A percentile compares a stretch with the other conserved stretches of the same genome.
phyloP scores from a whole-genome alignment of 768 basidiomycete species.

The Antrodiella citrinella region DNA sequence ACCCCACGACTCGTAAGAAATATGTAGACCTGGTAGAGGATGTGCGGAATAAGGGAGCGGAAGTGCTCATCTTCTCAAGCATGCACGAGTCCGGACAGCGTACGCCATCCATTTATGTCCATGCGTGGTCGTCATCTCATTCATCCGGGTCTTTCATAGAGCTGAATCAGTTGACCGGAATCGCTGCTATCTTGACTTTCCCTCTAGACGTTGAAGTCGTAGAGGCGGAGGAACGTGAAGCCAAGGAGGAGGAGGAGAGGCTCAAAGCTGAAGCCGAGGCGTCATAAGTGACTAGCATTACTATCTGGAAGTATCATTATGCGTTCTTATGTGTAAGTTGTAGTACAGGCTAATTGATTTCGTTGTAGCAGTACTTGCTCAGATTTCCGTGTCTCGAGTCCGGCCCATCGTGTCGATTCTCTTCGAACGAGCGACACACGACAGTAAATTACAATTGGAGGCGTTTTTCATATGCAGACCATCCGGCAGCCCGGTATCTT shows the following conservation, averaged over 20 bases:
- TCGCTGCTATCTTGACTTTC: slow-evolving; percentile 93
- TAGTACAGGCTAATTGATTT: too few species aligned
- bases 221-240: slow-evolving; percentile 84
- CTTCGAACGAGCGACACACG: too few species aligned
- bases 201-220: slow-evolving; percentile 94
- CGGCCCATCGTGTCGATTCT: too few species aligned
- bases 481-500: slow-evolving; percentile 78
- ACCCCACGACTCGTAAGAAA: slow-evolving; percentile 67
- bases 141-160: slow-evolving; percentile 39
- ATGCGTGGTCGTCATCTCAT: background rate
- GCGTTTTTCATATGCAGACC: slow-evolving; percentile 65
- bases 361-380: too few species aligned
- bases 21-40: slow-evolving; percentile 87
- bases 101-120: slow-evolving; percentile 32
- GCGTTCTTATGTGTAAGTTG: too few species aligned
- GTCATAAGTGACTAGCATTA: slow-evolving; percentile 5
- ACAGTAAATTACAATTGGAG: background rate
- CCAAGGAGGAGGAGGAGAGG: slow-evolving; percentile 36
- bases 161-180: slow-evolving; percentile 90
- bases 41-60: slow-evolving; percentile 81
- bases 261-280: slow-evolving; percentile 14
- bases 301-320: too few species aligned
- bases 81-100: slow-evolving; percentile 99
- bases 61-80: slow-evolving; percentile 95
- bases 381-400: too few species aligned